phyloP scores from a whole-genome alignment of 352 stramenopile species.

The Aphanomyces cochlioides region DNA sequence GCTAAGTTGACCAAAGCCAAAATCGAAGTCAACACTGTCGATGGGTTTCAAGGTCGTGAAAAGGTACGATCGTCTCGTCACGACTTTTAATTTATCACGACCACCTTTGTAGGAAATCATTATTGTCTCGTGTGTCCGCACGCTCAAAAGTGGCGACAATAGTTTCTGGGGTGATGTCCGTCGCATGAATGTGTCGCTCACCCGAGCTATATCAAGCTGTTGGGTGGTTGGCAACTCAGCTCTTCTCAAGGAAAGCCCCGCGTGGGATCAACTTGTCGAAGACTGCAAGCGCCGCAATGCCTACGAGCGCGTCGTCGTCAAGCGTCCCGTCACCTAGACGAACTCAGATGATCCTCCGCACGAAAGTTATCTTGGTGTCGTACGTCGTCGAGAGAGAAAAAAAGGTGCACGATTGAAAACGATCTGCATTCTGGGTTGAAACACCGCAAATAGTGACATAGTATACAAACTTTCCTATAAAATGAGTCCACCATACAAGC shows the following conservation, averaged over 20 bases:
- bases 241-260: constrained; percentile 60
- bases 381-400: neutral
- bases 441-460: too few species aligned
- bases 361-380: neutral
- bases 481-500: too few species aligned
- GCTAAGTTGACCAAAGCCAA: constrained; percentile 30
- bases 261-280: constrained; percentile 64
- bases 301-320: constrained; percentile 35
- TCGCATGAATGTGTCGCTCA: constrained; percentile 25
- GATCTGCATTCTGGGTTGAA: too few species aligned
- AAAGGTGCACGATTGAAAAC: neutral
- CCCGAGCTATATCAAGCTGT: constrained; percentile 23
- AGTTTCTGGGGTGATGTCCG: constrained; percentile 23
- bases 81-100: constrained; percentile 5
- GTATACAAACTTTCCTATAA: too few species aligned
- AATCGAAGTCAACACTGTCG: constrained; percentile 88
- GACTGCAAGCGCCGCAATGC: constrained; percentile 50
- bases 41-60: constrained; percentile 89
- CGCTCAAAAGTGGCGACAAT: constrained; percentile 12
- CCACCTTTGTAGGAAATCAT: constrained; percentile 17
- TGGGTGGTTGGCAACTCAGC: constrained; percentile 72
- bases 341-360: neutral
- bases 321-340: neutral
- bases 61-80: constrained; percentile 39
- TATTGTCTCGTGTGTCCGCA: constrained; percentile 25